These are phyloP conservation scores for Mucor lusitanicus DNA, from an alignment of 371 early-diverging fungal species.

Conservation along the genomic window DNA sequence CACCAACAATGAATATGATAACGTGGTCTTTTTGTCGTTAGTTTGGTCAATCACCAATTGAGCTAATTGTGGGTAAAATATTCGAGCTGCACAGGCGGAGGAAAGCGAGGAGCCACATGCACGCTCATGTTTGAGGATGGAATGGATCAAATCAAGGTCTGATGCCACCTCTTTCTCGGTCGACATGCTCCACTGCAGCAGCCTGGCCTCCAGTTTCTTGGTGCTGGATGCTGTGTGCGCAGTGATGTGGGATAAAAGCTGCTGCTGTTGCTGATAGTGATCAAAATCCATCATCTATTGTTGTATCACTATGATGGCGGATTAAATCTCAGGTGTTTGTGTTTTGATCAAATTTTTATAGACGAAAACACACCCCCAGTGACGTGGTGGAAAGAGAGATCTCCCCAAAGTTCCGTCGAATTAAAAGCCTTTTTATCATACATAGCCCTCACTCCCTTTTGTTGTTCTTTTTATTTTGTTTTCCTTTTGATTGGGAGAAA, in stretches of 20 bases:
- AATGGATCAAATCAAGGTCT: constrained; percentile 8
- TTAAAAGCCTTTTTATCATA: neutral
- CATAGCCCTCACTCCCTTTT: constrained; percentile 4
- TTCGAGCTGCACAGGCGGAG: neutral
- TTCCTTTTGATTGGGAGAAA: constrained; percentile 29
- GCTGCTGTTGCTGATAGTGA: neutral
- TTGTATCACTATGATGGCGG: neutral
- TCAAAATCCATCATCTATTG: neutral
- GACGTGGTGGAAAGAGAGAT: neutral
- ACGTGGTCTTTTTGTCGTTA: neutral
- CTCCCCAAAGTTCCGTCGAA: neutral
- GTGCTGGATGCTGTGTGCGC: neutral
- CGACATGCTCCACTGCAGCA: neutral
- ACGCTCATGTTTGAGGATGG: constrained; percentile 10
- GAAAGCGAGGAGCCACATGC: constrained; percentile 2
- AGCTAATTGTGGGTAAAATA: neutral
- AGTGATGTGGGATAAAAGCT: neutral
- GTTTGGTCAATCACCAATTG: neutral
- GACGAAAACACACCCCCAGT: neutral
- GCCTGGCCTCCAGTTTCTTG: neutral
- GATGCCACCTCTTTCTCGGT: neutral
- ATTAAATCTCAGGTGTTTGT: neutral
- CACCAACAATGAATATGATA: constrained; percentile 4
- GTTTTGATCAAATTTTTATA: neutral
- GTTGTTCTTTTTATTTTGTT: constrained; percentile 13